Evolutionary conservation across 176 grass and related monocot species (phyloP).

Genomic region (Saccharum spontaneum): DNA sequence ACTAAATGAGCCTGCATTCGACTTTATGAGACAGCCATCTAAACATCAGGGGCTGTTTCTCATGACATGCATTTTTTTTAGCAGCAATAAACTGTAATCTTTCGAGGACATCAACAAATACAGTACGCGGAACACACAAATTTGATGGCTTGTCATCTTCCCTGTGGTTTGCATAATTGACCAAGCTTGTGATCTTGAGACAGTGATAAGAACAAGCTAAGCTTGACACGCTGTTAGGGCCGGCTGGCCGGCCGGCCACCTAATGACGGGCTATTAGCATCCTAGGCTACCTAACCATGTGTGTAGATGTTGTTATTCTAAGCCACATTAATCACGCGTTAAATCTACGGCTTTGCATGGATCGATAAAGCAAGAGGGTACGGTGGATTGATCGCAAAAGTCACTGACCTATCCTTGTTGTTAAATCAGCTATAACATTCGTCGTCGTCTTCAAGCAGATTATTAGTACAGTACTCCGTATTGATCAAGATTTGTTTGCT

Average conservation of each 20-base stretch:
- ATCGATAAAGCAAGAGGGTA: constrained; percentile 32
- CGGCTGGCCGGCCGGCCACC: not conserved
- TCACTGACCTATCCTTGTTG: constrained; percentile 46
- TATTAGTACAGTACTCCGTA: not conserved
- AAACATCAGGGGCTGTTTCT: constrained; percentile 20
- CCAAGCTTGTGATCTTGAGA: not conserved
- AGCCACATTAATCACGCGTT: constrained; percentile 60
- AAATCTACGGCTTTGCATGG: constrained; percentile 41
- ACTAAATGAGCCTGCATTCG: constrained; percentile 28
- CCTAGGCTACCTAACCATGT: constrained; percentile 49
- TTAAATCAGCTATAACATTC: constrained; percentile 35
- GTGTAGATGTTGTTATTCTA: constrained; percentile 37
- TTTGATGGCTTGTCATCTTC: not conserved
- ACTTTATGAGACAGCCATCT: constrained; percentile 41
- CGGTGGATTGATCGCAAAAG: constrained; percentile 44
- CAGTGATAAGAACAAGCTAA: constrained; percentile 36
- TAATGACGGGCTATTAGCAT: constrained; percentile 19
- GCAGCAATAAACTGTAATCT: not conserved
- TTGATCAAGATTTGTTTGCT: not conserved
- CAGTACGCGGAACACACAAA: not conserved
- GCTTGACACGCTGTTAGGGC: constrained; percentile 11
- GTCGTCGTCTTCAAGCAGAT: constrained; percentile 28
- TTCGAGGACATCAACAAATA: not conserved
- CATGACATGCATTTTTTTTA: not conserved
- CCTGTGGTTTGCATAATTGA: constrained; percentile 13